Conservation (phyloP, 2,329 filamentous ascomycete species). For the Colletotrichum sp. region DNA sequence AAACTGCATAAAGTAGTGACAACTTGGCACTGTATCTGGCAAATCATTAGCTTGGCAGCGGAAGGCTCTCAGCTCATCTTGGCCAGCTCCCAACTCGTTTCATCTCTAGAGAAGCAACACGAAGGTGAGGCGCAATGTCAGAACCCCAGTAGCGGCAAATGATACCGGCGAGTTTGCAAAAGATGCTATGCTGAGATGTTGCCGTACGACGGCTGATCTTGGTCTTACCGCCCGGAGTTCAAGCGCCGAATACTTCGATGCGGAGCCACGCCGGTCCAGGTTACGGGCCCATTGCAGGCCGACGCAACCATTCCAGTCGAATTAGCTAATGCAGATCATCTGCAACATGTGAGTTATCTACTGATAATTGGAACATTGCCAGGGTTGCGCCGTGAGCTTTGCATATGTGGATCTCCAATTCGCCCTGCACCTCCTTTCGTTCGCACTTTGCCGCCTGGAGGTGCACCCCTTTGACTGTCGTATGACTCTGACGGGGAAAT, state of each 20-base stretch:
- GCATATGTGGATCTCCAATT: rapidly evolving
- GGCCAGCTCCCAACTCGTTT: background rate
- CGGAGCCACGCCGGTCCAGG: background rate
- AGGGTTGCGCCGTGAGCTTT: too few relatives aligned
- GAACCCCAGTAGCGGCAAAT: background rate
- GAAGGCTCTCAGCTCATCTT: background rate
- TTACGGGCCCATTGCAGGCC: too few relatives aligned
- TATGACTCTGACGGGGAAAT: too few relatives aligned
- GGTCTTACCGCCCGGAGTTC: background rate
- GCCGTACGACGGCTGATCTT: background rate
- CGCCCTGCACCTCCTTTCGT: too few relatives aligned
- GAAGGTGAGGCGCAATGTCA: background rate
- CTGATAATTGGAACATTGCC: too few relatives aligned
- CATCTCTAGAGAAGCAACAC: background rate
- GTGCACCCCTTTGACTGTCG: too few relatives aligned
- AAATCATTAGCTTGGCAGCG: background rate
- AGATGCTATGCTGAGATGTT: background rate
- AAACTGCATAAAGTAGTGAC: background rate
- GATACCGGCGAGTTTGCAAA: background rate
- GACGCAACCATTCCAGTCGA: too few relatives aligned
- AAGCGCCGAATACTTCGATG: background rate
- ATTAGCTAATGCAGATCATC: too few relatives aligned
- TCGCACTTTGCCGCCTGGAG: too few relatives aligned
- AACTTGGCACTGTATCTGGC: background rate
- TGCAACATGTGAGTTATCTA: too few relatives aligned